A percentile compares a stretch with the other conserved stretches of the same genome.
Evolutionary conservation across 179 eudicot species (phyloP).

Genomic region (Silene noctiflora): DNA sequence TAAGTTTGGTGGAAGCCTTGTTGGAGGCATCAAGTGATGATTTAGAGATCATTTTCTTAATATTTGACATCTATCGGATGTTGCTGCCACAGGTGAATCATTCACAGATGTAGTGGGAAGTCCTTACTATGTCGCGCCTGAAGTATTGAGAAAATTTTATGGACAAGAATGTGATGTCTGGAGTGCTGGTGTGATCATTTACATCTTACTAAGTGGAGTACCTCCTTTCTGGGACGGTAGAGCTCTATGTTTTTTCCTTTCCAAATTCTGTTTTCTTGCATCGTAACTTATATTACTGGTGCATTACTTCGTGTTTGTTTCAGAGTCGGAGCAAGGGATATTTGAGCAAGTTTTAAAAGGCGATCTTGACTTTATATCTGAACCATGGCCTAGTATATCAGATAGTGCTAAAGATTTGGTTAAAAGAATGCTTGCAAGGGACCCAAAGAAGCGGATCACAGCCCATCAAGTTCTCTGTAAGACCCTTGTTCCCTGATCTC

Average conservation of each 20-base stretch:
- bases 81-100: conserved; percentile 35
- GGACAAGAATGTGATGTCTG: conserved; percentile 49
- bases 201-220: conserved; percentile 45
- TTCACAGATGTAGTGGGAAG: conserved; percentile 48
- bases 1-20: no score
- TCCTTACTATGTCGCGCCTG: conserved; percentile 50
- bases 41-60: neutral
- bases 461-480: conserved; percentile 51
- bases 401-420: conserved; percentile 41
- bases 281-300: neutral
- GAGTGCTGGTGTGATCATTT: conserved; percentile 50
- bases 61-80: neutral
- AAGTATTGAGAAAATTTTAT: conserved; percentile 38
- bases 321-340: conserved; percentile 46
- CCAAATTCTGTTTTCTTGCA: neutral
- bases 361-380: conserved; percentile 45
- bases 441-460: conserved; percentile 41
- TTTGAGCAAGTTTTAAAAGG: conserved; percentile 48
- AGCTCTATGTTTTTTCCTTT: neutral
- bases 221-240: conserved; percentile 55
- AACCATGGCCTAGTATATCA: conserved; percentile 53
- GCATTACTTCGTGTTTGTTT: conserved; percentile 11
- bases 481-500: conserved; percentile 5
- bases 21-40: no score
- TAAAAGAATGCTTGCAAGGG: conserved; percentile 45